These are phyloP conservation scores for Xylaria telfairii DNA, from an alignment of 495 filamentous ascomycete species.

Conservation along the genomic window DNA sequence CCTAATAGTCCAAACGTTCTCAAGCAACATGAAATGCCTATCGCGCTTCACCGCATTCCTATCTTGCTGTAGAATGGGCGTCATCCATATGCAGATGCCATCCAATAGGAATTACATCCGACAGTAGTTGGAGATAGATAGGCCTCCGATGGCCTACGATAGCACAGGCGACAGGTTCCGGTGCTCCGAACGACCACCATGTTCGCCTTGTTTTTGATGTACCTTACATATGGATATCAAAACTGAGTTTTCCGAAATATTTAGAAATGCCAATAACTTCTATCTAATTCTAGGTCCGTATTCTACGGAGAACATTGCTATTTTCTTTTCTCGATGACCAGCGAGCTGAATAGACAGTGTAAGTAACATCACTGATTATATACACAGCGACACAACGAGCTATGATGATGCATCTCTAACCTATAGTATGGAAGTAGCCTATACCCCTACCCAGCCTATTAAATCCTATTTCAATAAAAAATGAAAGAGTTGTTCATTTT, in stretches of 20 bases:
- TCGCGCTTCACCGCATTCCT: too few relatives aligned
- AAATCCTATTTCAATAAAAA: background rate
- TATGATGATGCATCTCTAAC: background rate
- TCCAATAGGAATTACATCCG: background rate
- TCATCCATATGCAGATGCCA: background rate
- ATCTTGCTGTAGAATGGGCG: background rate
- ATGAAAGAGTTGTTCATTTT: background rate
- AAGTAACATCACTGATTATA: background rate
- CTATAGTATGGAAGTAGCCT: background rate
- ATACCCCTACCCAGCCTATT: background rate
- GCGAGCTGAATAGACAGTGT: background rate
- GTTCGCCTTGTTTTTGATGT: background rate
- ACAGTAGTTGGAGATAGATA: background rate
- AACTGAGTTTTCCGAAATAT: background rate
- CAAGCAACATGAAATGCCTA: too few relatives aligned
- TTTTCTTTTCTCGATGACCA: background rate
- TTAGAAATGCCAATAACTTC: background rate
- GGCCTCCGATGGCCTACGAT: background rate
- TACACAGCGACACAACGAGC: background rate
- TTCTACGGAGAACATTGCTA: background rate
- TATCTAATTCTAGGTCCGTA: background rate
- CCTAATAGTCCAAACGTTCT: too few relatives aligned
- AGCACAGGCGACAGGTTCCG: background rate
- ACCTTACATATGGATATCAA: background rate
- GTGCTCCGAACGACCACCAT: too few relatives aligned